A percentile compares a stretch with the other conserved stretches of the same genome.
Conservation (phyloP, 768 basidiomycete genomes). For the Suillus subaureus region DNA sequence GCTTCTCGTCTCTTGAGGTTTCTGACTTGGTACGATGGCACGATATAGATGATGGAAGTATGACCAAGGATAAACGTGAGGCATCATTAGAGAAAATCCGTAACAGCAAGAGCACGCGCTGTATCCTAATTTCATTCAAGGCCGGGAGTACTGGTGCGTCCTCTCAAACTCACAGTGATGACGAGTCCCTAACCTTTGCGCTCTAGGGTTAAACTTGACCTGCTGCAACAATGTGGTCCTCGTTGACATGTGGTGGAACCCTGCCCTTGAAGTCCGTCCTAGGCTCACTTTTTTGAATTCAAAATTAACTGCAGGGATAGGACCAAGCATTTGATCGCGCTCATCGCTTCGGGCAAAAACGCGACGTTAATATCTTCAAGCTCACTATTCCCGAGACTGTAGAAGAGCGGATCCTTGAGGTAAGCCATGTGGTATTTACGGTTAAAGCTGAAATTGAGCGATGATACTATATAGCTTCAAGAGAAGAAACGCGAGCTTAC, state of each 20-base stretch:
- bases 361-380: conserved; percentile 87
- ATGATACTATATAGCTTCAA: conserved; percentile 60
- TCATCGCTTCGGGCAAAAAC: conserved; percentile 87
- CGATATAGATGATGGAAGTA: conserved; percentile 81
- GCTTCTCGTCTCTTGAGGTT: conserved; percentile 4
- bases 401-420: conserved; percentile 82
- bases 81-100: conserved; percentile 74
- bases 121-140: conserved; percentile 96
- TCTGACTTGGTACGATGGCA: conserved; percentile 12
- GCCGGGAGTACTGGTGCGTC: conserved; percentile 86
- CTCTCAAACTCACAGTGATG: neutral
- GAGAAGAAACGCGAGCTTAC: conserved; percentile 88
- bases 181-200: neutral
- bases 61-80: conserved; percentile 78
- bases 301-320: conserved; percentile 37
- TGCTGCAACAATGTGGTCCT: conserved; percentile 94
- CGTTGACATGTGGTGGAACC: conserved; percentile 95
- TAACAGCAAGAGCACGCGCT: conserved; percentile 53
- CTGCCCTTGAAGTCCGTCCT: conserved; percentile 70
- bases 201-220: conserved; percentile 81
- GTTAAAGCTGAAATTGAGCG: neutral
- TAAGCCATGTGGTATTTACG: conserved; percentile 29
- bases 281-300: neutral
- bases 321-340: conserved; percentile 95
- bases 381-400: conserved; percentile 86